These are phyloP conservation scores for Cryphonectria nitschkei DNA, from an alignment of 2,329 filamentous ascomycete species.

Conservation along the genomic window DNA sequence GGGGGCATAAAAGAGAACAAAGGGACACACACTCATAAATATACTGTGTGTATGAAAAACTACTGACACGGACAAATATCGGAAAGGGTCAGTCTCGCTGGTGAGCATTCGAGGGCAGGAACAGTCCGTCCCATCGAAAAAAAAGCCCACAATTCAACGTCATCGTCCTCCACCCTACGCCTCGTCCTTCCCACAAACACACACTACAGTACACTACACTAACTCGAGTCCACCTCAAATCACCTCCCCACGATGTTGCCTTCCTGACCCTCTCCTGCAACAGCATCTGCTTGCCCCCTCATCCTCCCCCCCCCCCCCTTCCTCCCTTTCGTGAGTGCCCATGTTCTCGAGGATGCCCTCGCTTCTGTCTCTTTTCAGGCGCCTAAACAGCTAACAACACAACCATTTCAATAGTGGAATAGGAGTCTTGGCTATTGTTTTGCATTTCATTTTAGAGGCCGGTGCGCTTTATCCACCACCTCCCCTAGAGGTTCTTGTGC, in stretches of 20 bases:
- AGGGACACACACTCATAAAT: background rate
- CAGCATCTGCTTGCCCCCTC: background rate
- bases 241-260: slow-evolving; percentile 4
- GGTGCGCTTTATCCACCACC: background rate
- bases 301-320: too few relatives aligned
- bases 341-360: background rate
- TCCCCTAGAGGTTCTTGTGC: background rate
- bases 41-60: background rate
- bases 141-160: slow-evolving; percentile 16
- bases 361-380: background rate
- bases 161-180: slow-evolving; percentile 11
- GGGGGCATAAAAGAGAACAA: background rate
- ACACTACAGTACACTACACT: background rate
- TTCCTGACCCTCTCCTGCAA: background rate
- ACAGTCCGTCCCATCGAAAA: background rate
- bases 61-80: background rate
- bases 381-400: background rate
- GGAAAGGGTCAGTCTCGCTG: background rate
- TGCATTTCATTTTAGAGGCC: background rate
- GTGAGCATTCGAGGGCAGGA: background rate
- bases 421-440: background rate
- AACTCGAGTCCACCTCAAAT: slow-evolving; percentile 5
- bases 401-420: background rate
- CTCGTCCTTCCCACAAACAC: background rate
- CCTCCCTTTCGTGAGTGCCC: background rate